Evolutionary conservation across 257 asterid species (phyloP).

Genomic region (Solanum rostratum): DNA sequence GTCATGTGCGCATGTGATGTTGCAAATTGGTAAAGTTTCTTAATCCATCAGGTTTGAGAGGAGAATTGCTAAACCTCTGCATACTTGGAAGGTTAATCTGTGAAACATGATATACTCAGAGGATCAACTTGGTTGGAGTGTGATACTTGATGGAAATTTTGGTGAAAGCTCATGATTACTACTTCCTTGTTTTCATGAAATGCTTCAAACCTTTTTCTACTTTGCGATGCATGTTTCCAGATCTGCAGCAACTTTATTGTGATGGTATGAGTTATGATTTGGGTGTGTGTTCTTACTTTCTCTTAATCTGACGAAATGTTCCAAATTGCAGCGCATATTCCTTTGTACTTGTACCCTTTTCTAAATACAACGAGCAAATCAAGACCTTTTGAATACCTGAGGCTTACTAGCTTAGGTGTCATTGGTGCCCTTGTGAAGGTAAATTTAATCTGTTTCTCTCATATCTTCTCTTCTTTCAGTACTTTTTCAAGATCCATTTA

Average conservation of each 20-base stretch:
- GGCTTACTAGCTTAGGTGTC: constrained; percentile 95
- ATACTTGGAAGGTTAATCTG: background rate
- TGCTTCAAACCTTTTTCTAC: background rate
- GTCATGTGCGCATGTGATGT: background rate
- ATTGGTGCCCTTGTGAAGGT: constrained; percentile 98
- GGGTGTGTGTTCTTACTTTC: background rate
- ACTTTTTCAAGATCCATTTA: background rate
- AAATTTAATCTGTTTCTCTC: background rate
- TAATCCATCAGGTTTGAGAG: background rate
- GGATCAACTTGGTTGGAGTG: background rate
- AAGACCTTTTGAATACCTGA: constrained; percentile 86
- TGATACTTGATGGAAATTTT: background rate
- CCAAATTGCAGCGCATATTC: constrained; percentile 70
- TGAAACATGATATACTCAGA: background rate
- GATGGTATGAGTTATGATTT: background rate
- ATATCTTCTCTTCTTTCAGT: background rate
- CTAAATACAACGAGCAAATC: constrained; percentile 88
- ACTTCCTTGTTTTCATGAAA: background rate
- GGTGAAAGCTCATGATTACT: background rate
- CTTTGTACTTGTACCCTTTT: constrained; percentile 82
- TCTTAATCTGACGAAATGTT: background rate
- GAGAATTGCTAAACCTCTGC: background rate
- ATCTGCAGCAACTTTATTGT: background rate
- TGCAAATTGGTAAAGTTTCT: background rate
- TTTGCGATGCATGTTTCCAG: background rate